Evolutionary conservation across 441 rosid genomes (phyloP).

Genomic region (Pelargonium myrrhifolium): DNA sequence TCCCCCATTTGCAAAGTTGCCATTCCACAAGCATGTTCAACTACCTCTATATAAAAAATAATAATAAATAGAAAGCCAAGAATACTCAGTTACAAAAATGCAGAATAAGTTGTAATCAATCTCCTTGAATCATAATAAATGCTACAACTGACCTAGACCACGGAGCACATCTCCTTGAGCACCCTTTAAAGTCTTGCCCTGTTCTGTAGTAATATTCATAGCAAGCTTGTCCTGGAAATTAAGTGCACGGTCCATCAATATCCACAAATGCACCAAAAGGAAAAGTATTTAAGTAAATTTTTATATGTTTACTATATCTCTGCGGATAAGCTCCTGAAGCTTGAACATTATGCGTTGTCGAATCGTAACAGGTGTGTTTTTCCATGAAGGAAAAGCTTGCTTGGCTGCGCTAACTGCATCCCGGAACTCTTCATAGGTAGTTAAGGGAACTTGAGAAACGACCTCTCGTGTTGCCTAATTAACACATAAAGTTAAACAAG

Average conservation of each 20-base stretch:
- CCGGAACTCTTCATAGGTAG: slow-evolving; percentile 50
- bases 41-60: slow-evolving; percentile 39
- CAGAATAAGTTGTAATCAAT: not conserved
- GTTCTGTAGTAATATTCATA: slow-evolving; percentile 42
- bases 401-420: slow-evolving; percentile 55
- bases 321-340: slow-evolving; percentile 48
- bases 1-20: slow-evolving; percentile 50
- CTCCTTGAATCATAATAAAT: slow-evolving; percentile 13
- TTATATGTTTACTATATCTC: slow-evolving; percentile 39
- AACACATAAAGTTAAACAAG: slow-evolving; percentile 6
- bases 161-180: slow-evolving; percentile 19
- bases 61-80: slow-evolving; percentile 4
- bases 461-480: slow-evolving; percentile 52
- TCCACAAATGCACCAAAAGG: slow-evolving; percentile 6
- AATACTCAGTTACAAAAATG: slow-evolving; percentile 13
- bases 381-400: slow-evolving; percentile 48
- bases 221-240: slow-evolving; percentile 46
- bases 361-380: slow-evolving; percentile 38
- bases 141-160: slow-evolving; percentile 34
- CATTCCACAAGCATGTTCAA: slow-evolving; percentile 62
- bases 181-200: slow-evolving; percentile 39
- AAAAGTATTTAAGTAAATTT: not conserved
- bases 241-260: slow-evolving; percentile 13
- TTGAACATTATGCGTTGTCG: slow-evolving; percentile 59
- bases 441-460: slow-evolving; percentile 48